Evolutionary conservation across 805 yeast genomes (phyloP), one percentile per base, ranked within the genome.

Genomic region (Yarrowia sp.): DNA sequence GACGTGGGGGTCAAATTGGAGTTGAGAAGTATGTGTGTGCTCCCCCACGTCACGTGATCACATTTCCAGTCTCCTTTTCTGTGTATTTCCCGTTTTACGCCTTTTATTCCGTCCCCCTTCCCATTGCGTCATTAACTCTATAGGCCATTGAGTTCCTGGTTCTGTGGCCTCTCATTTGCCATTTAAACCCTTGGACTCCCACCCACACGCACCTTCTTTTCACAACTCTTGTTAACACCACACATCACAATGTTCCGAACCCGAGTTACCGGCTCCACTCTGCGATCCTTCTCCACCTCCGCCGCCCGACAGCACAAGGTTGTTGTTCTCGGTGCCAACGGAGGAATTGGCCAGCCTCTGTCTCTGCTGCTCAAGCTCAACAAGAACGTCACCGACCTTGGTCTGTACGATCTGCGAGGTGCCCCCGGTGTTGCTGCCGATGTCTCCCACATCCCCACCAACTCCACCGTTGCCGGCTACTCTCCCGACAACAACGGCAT

Each of bases 291-390:
- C 66, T 61, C 66, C 55, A 61, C 66, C 55, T 61, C 66, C 38
- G 53, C 66, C 10, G 66, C 66, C 55, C 66, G 66, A 61, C 55
- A 46, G 66, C 66, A 61, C 67, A 78, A 78, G 74, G 81, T 79
- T 56, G 80, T 78, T 68, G 92, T 92, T 69, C 83, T 88, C 66
- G 97, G 97, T 72, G 97, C 97, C 68, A 92, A 94, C 67, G 97
- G 97, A 74, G 97, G 97, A 70, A 92, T 92, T 76, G 97, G 97
- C 68, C 97, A 92, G 82, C 96, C 97, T 50, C 83, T 92, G 70
- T 91, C 97, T 14, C 85, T 92, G 67, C 83, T 92, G 71, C 82
- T 92, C 73, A 92, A 92, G 79, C 81, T 91, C 69, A 85, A 87
- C 73, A 86, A 86, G 46, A 81, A 83, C 66, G 83, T 88, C 60